Base-by-base conservation (phyloP, 2,329 filamentous ascomycete species). In the Curvularia sp. region DNA sequence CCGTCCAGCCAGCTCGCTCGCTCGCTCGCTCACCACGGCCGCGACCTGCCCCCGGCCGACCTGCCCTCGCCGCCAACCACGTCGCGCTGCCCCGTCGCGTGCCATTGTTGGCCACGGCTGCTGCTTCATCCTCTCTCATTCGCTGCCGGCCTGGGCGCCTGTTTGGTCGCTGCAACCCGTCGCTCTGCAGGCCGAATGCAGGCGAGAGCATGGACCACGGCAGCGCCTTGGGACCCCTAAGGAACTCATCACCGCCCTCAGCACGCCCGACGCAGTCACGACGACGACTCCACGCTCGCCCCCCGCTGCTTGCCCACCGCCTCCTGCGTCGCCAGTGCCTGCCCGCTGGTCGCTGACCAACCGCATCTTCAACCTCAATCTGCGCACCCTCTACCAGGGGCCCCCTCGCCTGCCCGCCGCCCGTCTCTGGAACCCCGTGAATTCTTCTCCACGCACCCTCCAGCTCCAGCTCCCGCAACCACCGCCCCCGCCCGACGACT, bases 401-500 rank as follows among this genome's bases (percentile, higher is more conserved):
- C 66, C 67, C 30, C 74, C 72, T 20, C 74, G 75, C 51, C 66
- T 76, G 31, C 78, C 81, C 54, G 78, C 82, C 33, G 82, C 84
- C 53, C 80, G 84, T 57, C 81, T 88, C 61, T 86, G 85, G 77
- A 87, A 87, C 72, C 86, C 86, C 38, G 80, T 86, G 68, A 88
- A 88, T 70, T 82, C 85, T 75, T 84, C 86, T 48, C 86, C 85
- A 41, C 83, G 84, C 58, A 64, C 67, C 38, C 63, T 71, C 42
- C 69, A 67, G 54, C 58, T 74, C 31, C 81, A 80, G 75, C 47
- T 67, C 72, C 33, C 62, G 18, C 56, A 53, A 26, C 49, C 24
- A n/a, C 10, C 24, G 5, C 38, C 56, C 18, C 46, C 33, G 24
- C 52, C 30, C 52, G 53, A 63, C 31, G 60, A 66, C 35, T 10